These are phyloP conservation scores for Graphilbum ipis-grandicollis DNA, from an alignment of 2,329 filamentous ascomycete genomes.

Conservation along the genomic window DNA sequence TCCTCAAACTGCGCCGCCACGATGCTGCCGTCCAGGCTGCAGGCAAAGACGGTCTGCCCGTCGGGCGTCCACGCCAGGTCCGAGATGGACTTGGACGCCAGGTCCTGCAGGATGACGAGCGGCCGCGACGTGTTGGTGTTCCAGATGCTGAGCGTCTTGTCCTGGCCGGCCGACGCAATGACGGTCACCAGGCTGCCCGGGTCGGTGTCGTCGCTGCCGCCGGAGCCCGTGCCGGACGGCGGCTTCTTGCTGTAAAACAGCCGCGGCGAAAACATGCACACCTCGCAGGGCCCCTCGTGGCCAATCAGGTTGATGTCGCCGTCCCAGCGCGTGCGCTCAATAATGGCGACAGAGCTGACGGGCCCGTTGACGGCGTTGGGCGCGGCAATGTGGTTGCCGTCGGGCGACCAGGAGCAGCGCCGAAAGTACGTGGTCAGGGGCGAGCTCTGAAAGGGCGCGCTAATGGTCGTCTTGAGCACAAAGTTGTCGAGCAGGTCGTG, in stretches of 20 bases:
- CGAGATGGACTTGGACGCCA: constrained; percentile 81
- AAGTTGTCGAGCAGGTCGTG: constrained; percentile 98
- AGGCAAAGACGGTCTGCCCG: constrained; percentile 70
- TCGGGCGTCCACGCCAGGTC: constrained; percentile 91
- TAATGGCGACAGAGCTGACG: constrained; percentile 91
- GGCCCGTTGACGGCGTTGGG: constrained; percentile 95
- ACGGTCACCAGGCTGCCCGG: constrained; percentile 52
- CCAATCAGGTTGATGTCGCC: constrained; percentile 95
- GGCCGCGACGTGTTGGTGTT: constrained; percentile 90
- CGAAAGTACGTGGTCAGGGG: constrained; percentile 95
- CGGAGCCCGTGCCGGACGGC: constrained; percentile 31
- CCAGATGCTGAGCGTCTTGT: constrained; percentile 93
- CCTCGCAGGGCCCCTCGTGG: constrained; percentile 91
- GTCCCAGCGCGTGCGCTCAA: constrained; percentile 83
- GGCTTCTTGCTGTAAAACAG: constrained; percentile 65
- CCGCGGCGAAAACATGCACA: constrained; percentile 89
- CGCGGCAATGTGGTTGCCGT: constrained; percentile 91
- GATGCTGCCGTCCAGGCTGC: constrained; percentile 79
- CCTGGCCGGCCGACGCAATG: constrained; percentile 89
- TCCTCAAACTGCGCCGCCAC: constrained; percentile 66
- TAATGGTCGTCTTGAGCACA: constrained; percentile 81
- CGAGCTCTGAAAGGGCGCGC: constrained; percentile 71
- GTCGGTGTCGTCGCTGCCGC: constrained; percentile 14
- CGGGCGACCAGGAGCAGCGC: constrained; percentile 91
- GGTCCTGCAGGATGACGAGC: constrained; percentile 74